These are phyloP conservation scores for Vicia villosa DNA, from an alignment of 306 rosid genomes.

Conservation along the genomic window DNA sequence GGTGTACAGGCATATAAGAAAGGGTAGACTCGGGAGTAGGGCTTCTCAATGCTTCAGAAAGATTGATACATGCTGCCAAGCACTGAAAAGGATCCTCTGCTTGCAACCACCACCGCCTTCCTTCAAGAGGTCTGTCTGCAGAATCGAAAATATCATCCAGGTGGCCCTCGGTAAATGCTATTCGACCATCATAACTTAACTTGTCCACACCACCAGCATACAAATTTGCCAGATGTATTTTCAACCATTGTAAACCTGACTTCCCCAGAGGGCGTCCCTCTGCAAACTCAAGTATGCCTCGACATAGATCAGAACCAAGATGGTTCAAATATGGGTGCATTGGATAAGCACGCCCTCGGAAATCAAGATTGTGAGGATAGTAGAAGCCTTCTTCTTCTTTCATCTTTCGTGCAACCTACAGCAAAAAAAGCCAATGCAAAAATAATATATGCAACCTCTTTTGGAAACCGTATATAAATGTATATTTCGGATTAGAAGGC, in stretches of 20 bases:
- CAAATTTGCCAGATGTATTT: conserved; percentile 94
- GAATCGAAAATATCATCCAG: conserved; percentile 78
- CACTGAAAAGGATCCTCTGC: conserved; percentile 99
- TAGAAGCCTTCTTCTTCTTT: conserved; percentile 94
- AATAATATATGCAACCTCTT: conserved; percentile 23
- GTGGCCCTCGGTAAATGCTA: conserved; percentile 69
- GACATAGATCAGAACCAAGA: conserved; percentile 96
- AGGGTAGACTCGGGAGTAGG: conserved; percentile 78
- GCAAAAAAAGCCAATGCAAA: conserved; percentile 31
- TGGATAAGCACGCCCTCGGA: conserved; percentile 97
- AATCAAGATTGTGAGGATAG: conserved; percentile 97
- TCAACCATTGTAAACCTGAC: conserved; percentile 89
- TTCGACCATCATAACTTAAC: conserved; percentile 68
- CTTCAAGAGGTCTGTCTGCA: conserved; percentile 90
- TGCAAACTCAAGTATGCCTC: conserved; percentile 90
- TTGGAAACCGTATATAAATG: conserved; percentile 24
- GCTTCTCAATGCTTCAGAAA: conserved; percentile 88
- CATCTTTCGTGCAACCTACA: conserved; percentile 95
- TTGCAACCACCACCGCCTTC: conserved; percentile 89
- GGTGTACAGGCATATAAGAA: conserved; percentile 91
- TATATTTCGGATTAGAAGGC: conserved; percentile 34
- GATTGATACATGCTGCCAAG: conserved; percentile 85
- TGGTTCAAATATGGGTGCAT: conserved; percentile 96
- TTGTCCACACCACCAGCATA: conserved; percentile 94
- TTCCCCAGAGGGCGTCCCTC: conserved; percentile 88